Percentiles rank a stretch among this genome's conserved stretches.
Conservation (phyloP, 768 basidiomycete species). For the Mycena venus region DNA sequence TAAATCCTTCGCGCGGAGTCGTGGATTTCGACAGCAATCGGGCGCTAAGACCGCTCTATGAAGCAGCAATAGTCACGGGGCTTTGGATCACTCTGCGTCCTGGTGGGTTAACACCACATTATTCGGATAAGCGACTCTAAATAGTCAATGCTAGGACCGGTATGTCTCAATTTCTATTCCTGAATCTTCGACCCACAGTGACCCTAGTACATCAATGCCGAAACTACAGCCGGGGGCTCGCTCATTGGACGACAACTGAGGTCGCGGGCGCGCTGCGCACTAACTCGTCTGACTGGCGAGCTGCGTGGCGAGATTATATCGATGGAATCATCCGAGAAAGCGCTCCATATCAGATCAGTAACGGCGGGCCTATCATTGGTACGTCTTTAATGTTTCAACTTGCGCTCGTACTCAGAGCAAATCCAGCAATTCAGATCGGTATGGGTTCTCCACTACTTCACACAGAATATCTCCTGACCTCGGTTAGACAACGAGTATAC, state of each 20-base stretch:
- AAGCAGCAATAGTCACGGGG: slow-evolving; percentile 80
- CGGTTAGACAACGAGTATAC: slow-evolving; percentile 80
- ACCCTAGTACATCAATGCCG: slow-evolving; percentile 79
- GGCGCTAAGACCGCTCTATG: slow-evolving; percentile 78
- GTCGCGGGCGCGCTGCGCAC: slow-evolving; percentile 79
- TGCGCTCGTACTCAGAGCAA: not conserved
- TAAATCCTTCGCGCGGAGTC: slow-evolving; percentile 80
- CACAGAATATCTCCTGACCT: not conserved
- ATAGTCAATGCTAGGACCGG: slow-evolving; percentile 50
- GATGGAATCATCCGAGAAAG: slow-evolving; percentile 73
- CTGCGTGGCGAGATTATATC: slow-evolving; percentile 82
- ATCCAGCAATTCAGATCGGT: slow-evolving; percentile 70
- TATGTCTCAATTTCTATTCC: slow-evolving; percentile 29
- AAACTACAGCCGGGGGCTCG: slow-evolving; percentile 83
- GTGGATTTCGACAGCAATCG: slow-evolving; percentile 82
- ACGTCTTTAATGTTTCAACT: slow-evolving; percentile 29
- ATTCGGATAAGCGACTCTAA: not conserved
- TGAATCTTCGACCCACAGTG: not conserved
- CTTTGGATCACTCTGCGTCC: slow-evolving; percentile 87
- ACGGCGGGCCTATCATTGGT: slow-evolving; percentile 85
- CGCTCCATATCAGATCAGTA: slow-evolving; percentile 73
- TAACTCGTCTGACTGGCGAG: slow-evolving; percentile 77
- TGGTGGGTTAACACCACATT: slow-evolving; percentile 59
- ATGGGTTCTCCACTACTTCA: too few relatives aligned
- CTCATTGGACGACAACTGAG: slow-evolving; percentile 77